These are phyloP conservation scores for Aspergillus sp. DNA, from an alignment of 2,329 filamentous ascomycete species.

Conservation along the genomic window DNA sequence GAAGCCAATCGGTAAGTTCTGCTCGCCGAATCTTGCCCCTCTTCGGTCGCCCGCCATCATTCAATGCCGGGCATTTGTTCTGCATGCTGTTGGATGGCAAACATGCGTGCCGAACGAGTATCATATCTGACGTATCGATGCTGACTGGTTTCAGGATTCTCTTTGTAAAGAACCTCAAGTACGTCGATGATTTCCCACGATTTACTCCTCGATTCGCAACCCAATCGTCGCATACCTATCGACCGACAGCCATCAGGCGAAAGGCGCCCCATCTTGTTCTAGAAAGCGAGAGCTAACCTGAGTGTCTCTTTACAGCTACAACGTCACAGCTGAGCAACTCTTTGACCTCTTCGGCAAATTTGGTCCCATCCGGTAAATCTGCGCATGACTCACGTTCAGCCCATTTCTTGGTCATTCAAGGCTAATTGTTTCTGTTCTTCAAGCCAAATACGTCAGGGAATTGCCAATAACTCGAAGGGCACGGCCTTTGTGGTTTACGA, in stretches of 20 bases:
- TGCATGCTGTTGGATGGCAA: neutral
- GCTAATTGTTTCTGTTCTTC: constrained; percentile 17
- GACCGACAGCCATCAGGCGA: neutral
- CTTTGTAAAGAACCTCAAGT: constrained; percentile 99
- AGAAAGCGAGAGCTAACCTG: constrained; percentile 15
- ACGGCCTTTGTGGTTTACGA: constrained; percentile 99
- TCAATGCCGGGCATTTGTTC: neutral
- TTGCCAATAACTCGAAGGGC: constrained; percentile 95
- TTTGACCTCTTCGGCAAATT: constrained; percentile 99
- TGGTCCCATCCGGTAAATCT: constrained; percentile 82
- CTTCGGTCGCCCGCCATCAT: constrained; percentile 14
- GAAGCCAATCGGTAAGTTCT: constrained; percentile 91
- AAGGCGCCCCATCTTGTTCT: neutral
- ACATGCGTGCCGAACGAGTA: neutral
- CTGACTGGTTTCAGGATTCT: constrained; percentile 70
- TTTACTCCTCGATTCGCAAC: constrained; percentile 7
- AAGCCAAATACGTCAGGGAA: constrained; percentile 97
- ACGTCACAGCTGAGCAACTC: constrained; percentile 95
- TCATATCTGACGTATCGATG: neutral
- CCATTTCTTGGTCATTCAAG: constrained; percentile 3
- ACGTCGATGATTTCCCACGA: constrained; percentile 34
- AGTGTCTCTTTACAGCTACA: constrained; percentile 69
- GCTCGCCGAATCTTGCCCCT: constrained; percentile 30
- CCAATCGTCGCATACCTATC: constrained; percentile 5
- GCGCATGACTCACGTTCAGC: constrained; percentile 14